Evolutionary conservation across 257 asterid genomes (phyloP), one percentile per base, ranked within the genome.

Genomic region (Fraxinus pennsylvanica): DNA sequence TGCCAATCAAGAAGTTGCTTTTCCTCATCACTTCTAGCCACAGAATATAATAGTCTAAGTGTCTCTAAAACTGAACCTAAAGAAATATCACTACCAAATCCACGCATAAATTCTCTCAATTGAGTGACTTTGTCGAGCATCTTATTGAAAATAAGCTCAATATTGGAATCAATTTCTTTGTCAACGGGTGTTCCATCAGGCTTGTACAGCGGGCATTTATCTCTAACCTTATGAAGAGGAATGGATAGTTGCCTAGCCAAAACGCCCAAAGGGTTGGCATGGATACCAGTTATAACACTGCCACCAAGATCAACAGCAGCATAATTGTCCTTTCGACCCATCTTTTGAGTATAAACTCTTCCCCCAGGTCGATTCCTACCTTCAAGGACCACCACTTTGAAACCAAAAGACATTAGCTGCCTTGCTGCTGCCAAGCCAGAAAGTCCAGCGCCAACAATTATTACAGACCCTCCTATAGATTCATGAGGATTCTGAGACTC

Each of bases 341-440:
- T 86, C 77, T 85, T 91, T 81, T 92, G 89, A 25, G 97, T 89
- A 82, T 91, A 92, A 73, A 92, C 96, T 84, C 97, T 89, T 29
- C 97, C 97, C 74, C 97, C 97, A 1, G 97, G 95, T 27, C 96
- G 93, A 80, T 78, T 79, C 85, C 95, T 87, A 69, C 92, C 96
- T 83, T 92, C 97, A 32, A 92, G 91, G 68, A 92, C 80, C 25
- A 76, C 54, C 67, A 92, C 97, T 84, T 89, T 90, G 82, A 88
- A 91, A 47, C 96, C 95, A 83, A 92, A 91, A 2, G 93, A 84
- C 87, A 79, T 82, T 63, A 92, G 89, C 87, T 91, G 96, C 84
- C 91, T 89, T 3, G 96, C 97, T 13, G 97, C 97, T 19, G 95
- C 86, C 78, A 91, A 76, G 67, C 97, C 96, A 27, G 96, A 91